Evolutionary conservation across 495 filamentous ascomycete species (phyloP).

Genomic region (Aspergillus haitiensis): DNA sequence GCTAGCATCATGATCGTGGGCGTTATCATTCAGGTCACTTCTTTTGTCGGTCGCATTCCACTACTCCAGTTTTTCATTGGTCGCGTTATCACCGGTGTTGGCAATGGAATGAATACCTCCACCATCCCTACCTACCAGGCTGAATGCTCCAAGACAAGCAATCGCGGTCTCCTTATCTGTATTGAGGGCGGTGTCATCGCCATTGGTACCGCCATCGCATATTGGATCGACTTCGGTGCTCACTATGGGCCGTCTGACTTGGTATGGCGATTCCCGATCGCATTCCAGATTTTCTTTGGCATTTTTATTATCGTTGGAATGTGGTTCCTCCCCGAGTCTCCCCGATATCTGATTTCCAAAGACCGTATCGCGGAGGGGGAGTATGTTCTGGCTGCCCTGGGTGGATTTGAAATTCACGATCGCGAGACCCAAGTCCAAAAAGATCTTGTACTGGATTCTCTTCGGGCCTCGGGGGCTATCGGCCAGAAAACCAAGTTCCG

Average conservation of each 20-base stretch:
- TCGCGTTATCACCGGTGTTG: constrained; percentile 70
- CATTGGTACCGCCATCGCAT: constrained; percentile 72
- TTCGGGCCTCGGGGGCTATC: constrained; percentile 54
- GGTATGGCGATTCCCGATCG: constrained; percentile 79
- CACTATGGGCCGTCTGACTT: constrained; percentile 64
- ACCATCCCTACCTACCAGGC: constrained; percentile 83
- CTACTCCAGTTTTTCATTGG: constrained; percentile 74
- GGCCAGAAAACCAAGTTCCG: constrained; percentile 37
- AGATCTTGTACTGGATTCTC: constrained; percentile 71
- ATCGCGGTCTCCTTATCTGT: constrained; percentile 79
- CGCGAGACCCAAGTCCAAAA: constrained; percentile 59
- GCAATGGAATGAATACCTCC: constrained; percentile 76
- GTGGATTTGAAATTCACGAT: constrained; percentile 58
- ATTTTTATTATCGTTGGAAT: constrained; percentile 64
- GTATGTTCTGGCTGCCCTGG: constrained; percentile 67
- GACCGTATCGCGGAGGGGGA: constrained; percentile 68
- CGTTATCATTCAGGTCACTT: constrained; percentile 71
- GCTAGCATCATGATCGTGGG: constrained; percentile 79
- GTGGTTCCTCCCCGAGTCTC: constrained; percentile 71
- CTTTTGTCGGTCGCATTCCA: constrained; percentile 45
- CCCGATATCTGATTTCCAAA: constrained; percentile 70
- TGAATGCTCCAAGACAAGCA: constrained; percentile 71
- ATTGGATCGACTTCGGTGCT: constrained; percentile 84
- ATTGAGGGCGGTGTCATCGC: constrained; percentile 80
- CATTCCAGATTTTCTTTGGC: constrained; percentile 77